Evolutionary conservation across 495 filamentous ascomycete species (phyloP).

Genomic region (Podospora tetraspora): DNA sequence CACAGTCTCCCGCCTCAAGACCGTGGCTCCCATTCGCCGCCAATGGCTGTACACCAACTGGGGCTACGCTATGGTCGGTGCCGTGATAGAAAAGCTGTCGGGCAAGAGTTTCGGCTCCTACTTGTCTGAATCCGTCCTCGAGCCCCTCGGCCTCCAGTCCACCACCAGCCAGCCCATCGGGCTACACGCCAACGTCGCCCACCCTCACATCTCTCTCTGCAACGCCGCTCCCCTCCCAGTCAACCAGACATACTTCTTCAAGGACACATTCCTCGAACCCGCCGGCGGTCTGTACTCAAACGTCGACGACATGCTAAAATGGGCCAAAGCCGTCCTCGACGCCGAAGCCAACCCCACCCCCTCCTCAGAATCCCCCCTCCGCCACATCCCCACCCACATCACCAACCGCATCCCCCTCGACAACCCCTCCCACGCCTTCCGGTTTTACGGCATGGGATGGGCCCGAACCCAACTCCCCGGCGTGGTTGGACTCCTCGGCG

Average conservation of each 20-base stretch:
- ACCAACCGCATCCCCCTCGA: constrained; percentile 12
- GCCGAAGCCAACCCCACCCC: not conserved
- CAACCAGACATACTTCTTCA: constrained; percentile 11
- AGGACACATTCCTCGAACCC: constrained; percentile 18
- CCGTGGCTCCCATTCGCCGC: not conserved
- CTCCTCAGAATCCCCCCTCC: not conserved
- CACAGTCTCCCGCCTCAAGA: not conserved
- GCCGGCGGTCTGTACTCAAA: constrained; percentile 16
- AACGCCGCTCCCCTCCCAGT: constrained; percentile 8
- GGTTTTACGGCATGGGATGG: constrained; percentile 18
- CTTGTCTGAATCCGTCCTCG: constrained; percentile 7
- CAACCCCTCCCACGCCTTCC: constrained; percentile 2
- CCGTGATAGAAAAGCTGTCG: constrained; percentile 22
- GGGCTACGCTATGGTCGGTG: constrained; percentile 23
- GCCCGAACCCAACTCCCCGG: constrained; percentile 14
- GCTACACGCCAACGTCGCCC: constrained; percentile 5
- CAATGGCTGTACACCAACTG: constrained; percentile 26
- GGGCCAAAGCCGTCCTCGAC: constrained; percentile 3
- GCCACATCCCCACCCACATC: constrained; percentile 5
- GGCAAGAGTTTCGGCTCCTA: constrained; percentile 11
- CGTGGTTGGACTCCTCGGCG: constrained; percentile 14
- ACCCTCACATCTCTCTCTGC: constrained; percentile 2
- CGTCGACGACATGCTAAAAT: constrained; percentile 11
- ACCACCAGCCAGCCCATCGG: not conserved
- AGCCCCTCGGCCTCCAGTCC: constrained; percentile 2